Evolutionary conservation across 2,329 filamentous ascomycete species (phyloP).

Genomic region (Fusarium drepaniforme): DNA sequence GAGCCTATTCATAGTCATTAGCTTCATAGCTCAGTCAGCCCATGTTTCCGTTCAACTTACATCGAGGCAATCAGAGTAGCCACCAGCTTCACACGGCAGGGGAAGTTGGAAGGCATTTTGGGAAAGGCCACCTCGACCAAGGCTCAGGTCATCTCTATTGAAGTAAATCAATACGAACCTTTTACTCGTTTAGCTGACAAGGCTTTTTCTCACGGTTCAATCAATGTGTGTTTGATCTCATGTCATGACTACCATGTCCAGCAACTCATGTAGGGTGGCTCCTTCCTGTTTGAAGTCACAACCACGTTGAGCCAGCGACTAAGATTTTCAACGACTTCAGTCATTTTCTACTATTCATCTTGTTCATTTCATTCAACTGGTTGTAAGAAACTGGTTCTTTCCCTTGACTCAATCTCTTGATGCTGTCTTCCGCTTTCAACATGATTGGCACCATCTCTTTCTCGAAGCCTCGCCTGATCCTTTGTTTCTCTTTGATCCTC

Average conservation of each 20-base stretch:
- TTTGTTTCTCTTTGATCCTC: not conserved
- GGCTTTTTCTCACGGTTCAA: not conserved
- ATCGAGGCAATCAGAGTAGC: not conserved
- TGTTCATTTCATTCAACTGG: no score
- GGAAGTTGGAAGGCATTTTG: not conserved
- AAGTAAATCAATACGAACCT: not conserved
- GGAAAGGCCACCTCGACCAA: not conserved
- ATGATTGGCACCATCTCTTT: not conserved
- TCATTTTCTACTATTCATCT: not conserved
- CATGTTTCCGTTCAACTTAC: not conserved
- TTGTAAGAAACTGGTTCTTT: not conserved
- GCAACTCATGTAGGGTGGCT: not conserved
- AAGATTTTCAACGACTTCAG: not conserved
- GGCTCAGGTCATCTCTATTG: not conserved
- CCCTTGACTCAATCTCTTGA: not conserved
- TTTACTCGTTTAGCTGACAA: not conserved
- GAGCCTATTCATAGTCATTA: not conserved
- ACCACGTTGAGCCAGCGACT: not conserved
- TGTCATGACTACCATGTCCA: not conserved
- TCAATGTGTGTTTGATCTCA: not conserved
- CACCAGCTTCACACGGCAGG: not conserved
- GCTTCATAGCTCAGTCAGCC: not conserved
- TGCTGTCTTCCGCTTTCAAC: not conserved
- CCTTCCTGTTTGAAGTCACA: not conserved
- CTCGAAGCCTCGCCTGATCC: not conserved